Evolutionary conservation across 306 rosid genomes (phyloP).

Genomic region (Cicer judaicum): DNA sequence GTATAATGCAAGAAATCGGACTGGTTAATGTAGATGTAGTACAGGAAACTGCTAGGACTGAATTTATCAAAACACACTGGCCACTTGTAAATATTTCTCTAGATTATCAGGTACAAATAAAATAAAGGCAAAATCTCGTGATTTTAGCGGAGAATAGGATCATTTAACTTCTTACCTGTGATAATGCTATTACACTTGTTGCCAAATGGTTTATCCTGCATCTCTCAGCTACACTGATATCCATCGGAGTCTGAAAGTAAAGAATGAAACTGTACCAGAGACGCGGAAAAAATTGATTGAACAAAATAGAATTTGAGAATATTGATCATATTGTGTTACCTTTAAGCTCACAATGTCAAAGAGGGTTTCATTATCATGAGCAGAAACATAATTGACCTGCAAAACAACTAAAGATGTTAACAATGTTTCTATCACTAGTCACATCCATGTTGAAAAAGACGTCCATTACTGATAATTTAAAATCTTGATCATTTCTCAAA

Average conservation of each 20-base stretch:
- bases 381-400: slow-evolving; percentile 92
- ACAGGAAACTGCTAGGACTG: slow-evolving; percentile 12
- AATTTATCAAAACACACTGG: slow-evolving; percentile 1
- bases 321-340: slow-evolving; percentile 54
- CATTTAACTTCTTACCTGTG: slow-evolving; percentile 66
- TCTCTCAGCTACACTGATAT: slow-evolving; percentile 69
- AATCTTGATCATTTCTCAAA: slow-evolving; percentile 24
- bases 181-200: slow-evolving; percentile 78
- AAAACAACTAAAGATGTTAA: slow-evolving; percentile 43
- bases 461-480: slow-evolving; percentile 24
- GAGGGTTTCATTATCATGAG: slow-evolving; percentile 92
- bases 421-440: background rate
- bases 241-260: slow-evolving; percentile 66
- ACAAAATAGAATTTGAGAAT: slow-evolving; percentile 32
- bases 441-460: slow-evolving; percentile 18
- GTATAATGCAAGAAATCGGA: background rate
- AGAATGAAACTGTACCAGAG: slow-evolving; percentile 40
- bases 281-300: slow-evolving; percentile 22
- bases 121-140: slow-evolving; percentile 19
- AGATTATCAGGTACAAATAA: background rate
- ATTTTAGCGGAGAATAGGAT: slow-evolving; percentile 34
- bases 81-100: slow-evolving; percentile 17
- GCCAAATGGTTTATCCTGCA: slow-evolving; percentile 96
- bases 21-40: background rate
- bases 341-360: slow-evolving; percentile 88